Base-by-base conservation (phyloP, 345 rosid species). In the Chamaenerion angustifolium region DNA sequence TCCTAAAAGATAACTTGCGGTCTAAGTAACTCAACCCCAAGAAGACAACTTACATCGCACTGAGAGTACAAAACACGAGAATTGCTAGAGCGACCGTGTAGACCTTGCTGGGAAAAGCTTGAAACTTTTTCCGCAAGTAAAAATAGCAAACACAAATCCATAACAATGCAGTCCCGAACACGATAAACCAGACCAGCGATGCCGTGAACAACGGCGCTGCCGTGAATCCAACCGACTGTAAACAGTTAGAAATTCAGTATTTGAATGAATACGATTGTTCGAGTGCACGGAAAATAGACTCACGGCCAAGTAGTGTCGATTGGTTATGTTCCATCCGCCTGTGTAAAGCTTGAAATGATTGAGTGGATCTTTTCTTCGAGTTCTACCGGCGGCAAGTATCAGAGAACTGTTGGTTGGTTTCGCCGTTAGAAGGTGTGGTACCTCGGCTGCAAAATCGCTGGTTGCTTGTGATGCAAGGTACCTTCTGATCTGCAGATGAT, bases 261-360 rank as follows among this genome's bases (percentile, higher is more conserved):
- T 23, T 10, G 16, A 42, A 9, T 1, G 41, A 11, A 46, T 13
- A 47, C 7, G 37, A 31, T 31, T 31, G 10, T 31, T 31, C 8
- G 9, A 16, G 27, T 12, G 16, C 8, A 31, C 1, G 37, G 16
- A 23, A 43, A n/a, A 6, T 13, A n/a, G 47, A 80, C 99, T 76
- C 71, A 92, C 99, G 69, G 88, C 78, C 88, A 81, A 84, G 60
- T 92, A 92, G 64, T 88, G 77, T 7, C 48, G 0, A 51, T 67
- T 74, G 80, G 90, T 88, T 64, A 92, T 88, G 64, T 92, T 88
- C 83, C 83, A 92, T 45, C 99, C 99, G 55, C 95, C 89, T 40
- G 71, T 65, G 62, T 92, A 84, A 46, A 51, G 56, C 10, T 80
- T 68, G 40, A 78, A 79, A 61, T 71, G 4, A 31, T 82, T 57